Base-by-base conservation (phyloP, 495 filamentous ascomycete species). In the Chaetomidium leptoderma region DNA sequence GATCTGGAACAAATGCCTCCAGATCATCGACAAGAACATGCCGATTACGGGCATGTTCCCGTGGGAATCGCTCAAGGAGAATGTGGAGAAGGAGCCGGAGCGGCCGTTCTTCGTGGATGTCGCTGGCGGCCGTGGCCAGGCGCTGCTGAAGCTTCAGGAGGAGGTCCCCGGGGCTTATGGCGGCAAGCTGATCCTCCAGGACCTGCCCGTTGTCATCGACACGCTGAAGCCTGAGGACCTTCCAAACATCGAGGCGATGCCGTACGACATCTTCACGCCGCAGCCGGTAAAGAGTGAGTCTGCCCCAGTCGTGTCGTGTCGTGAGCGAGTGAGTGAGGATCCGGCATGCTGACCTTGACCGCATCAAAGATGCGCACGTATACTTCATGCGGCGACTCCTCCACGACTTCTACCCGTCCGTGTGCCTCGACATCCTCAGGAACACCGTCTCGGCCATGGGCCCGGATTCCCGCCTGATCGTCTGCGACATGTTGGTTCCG, bases 371-470 rank as follows among this genome's bases (percentile, higher is more conserved):
- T 29, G 80, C 79, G 8, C 75, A 79, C 26, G 70, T 78, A 0
- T 85, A 84, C 61, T 74, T 83, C 39, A 66, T 83, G 48, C 71
- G 80, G 7, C 69, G 73, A 46, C 72, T 84, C 19, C 57, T 83
- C n/a, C 81, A 84, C 52, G 78, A 83, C 54, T 78, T 76, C 62
- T 58, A 69, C 16, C 64, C 75, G 27, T 57, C 64, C 7, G 66
- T 78, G 16, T 73, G 67, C 17, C 44, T 73, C 16, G 62, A 60
- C 1, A 81, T 83, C 59, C 58, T 84, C 4, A 65, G 59, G n/a
- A 69, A 73, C 30, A 62, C 80, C 0, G 59, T 72, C 0, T 55
- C 62, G 2, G 71, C 72, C 13, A 68, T 82, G 72, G 60, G 55
- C 2, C 55, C 53, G 0, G 57, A 67, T 27, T 72, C 69, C 21